Base-by-base conservation (phyloP, 2,329 filamentous ascomycete species). In the Penicillium glabrum region DNA sequence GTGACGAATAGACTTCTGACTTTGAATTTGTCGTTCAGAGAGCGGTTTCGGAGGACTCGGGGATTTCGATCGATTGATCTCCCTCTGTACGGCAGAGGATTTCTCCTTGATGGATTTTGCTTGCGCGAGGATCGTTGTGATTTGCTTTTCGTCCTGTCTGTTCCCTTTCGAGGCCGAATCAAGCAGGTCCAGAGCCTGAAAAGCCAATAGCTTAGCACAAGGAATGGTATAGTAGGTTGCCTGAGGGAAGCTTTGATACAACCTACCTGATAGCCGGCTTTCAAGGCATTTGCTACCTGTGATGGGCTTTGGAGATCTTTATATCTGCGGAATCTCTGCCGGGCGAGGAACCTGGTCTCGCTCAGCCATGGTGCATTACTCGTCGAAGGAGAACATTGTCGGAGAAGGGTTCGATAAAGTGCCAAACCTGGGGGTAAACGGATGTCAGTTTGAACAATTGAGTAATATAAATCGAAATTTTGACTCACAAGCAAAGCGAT, bases 351-450 rank as follows among this genome's bases (percentile, higher is more conserved):
- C 52, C 65, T 70, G 51, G 65, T 67, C 43, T 63, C 65, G 47
- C 44, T 50, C 23, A 63, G 65, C 59, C 64, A 68, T 19, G 60
- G 53, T 24, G 62, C 58, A 21, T 53, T 63, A 27, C 49, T 50
- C n/a, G 67, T 63, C 46, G 76, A 58, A 57, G 65, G 66, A 37
- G 64, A 59, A 62, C 74, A 77, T 72, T 76, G 75, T 62, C 72
- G 72, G 50, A 80, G 72, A 50, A 80, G 75, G 43, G 75, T 74
- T 63, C 75, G 72, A 61, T 79, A 80, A 24, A 80, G 73, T 37
- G 77, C 73, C 60, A 77, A 64, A 59, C 77, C 77, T 80, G 46
- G 21, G 7, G 27, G 27, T 35, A 44, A 11, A 16, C 14, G 2
- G 19, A 19, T 39, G 51, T 53, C 50, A 55, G 48, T 46, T 6